A percentile compares a stretch with the other conserved stretches of the same genome.
Evolutionary conservation across 164 flowering plant genomes (phyloP).

Genomic region (Tinospora cordifolia): DNA sequence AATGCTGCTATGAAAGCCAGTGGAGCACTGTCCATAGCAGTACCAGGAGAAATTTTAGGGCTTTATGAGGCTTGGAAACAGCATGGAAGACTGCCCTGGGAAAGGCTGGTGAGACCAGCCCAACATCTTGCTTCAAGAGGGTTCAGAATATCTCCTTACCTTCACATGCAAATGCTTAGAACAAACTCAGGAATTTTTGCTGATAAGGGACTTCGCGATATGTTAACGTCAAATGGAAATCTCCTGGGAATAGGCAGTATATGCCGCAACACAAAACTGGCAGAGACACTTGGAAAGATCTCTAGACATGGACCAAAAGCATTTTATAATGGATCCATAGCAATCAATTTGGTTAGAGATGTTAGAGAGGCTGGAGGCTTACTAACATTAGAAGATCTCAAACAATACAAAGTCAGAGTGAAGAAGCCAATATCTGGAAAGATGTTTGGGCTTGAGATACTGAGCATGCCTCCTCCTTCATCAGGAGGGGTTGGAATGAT

Average conservation of each 20-base stretch:
- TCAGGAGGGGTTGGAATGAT: conserved; percentile 43
- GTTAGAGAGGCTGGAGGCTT: conserved; percentile 39
- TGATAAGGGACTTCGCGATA: conserved; percentile 36
- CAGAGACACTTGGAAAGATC: conserved; percentile 28
- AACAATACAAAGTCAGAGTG: conserved; percentile 32
- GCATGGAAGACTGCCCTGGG: conserved; percentile 51
- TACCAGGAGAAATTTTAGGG: conserved; percentile 60
- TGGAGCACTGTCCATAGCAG: conserved; percentile 53
- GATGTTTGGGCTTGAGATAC: conserved; percentile 28
- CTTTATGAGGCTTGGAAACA: conserved; percentile 49
- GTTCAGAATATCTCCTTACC: conserved; percentile 46
- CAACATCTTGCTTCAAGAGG: conserved; percentile 37
- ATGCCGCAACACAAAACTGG: conserved; percentile 39
- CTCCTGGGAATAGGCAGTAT: conserved; percentile 35
- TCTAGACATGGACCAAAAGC: conserved; percentile 27
- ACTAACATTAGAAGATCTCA: conserved; percentile 42
- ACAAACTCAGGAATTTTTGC: conserved; percentile 27
- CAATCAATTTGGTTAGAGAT: conserved; percentile 32
- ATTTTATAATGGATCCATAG: conserved; percentile 50
- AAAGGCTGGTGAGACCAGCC: conserved; percentile 47
- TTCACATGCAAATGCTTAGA: conserved; percentile 34
- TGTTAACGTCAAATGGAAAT: conserved; percentile 36
- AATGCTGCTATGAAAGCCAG: conserved; percentile 26
- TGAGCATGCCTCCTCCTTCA: conserved; percentile 61
- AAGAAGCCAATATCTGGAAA: conserved; percentile 31